Evolutionary conservation across 768 basidiomycete genomes (phyloP).

Genomic region (Hemileccinum impolitum): DNA sequence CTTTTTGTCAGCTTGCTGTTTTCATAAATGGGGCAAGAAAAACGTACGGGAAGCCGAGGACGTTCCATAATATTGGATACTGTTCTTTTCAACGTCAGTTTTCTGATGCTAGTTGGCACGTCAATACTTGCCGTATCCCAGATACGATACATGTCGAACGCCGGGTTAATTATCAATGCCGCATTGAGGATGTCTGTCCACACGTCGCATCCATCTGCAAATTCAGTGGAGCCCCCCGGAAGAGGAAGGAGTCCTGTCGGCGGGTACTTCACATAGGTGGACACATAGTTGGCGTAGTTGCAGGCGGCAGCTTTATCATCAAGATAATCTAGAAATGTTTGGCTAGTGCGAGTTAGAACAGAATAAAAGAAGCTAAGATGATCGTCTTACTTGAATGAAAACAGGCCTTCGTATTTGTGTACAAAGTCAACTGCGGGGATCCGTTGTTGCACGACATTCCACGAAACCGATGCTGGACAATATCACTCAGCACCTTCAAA

Average conservation of each 20-base stretch:
- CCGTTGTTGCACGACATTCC: conserved; percentile 60
- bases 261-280: conserved; percentile 63
- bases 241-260: conserved; percentile 66
- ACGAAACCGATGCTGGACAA: conserved; percentile 51
- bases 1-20: background rate
- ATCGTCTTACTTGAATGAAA: conserved; percentile 61
- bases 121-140: conserved; percentile 55
- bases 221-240: conserved; percentile 49
- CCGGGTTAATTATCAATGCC: conserved; percentile 62
- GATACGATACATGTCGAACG: conserved; percentile 74
- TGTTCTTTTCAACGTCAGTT: conserved; percentile 9
- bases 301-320: conserved; percentile 52
- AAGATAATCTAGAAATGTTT: conserved; percentile 59
- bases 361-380: background rate
- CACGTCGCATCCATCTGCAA: conserved; percentile 55
- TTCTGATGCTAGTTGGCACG: background rate
- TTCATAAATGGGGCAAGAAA: background rate
- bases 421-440: conserved; percentile 75
- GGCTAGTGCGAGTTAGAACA: conserved; percentile 32
- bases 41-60: conserved; percentile 72
- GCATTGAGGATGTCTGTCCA: conserved; percentile 68
- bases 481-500: background rate
- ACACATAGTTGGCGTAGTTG: conserved; percentile 59
- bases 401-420: conserved; percentile 65
- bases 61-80: conserved; percentile 73